Percentiles rank a stretch among this genome's conserved stretches.
Evolutionary conservation across 75 land plant genomes (phyloP).

Genomic region (Cryptomeria japonica): DNA sequence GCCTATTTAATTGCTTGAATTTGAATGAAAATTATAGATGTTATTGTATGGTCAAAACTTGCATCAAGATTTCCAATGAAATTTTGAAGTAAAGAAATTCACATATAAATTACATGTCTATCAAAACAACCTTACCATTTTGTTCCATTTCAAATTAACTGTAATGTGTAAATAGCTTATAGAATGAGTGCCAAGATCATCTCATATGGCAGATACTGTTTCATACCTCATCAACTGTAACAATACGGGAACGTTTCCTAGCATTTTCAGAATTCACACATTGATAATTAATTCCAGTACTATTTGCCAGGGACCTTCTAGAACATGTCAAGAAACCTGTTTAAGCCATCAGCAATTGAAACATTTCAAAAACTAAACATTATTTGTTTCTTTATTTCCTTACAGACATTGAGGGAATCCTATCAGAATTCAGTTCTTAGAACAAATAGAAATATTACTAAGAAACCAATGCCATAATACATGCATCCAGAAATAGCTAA

Average conservation of each 20-base stretch:
- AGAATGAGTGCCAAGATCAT: neutral
- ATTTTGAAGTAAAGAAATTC: too few relatives aligned
- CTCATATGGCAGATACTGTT: neutral
- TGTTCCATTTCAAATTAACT: too few relatives aligned
- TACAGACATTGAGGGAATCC: neutral
- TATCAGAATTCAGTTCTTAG: neutral
- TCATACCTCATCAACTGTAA: conserved; percentile 67
- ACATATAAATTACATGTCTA: too few relatives aligned
- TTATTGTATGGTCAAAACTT: neutral
- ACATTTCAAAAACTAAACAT: neutral
- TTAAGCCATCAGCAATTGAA: conserved; percentile 13
- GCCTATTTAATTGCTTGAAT: neutral
- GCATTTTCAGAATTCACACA: conserved; percentile 75
- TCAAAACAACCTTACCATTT: neutral
- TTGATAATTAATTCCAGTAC: conserved; percentile 62
- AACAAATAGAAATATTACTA: neutral
- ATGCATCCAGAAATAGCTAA: neutral
- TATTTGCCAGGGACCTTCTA: conserved; percentile 46
- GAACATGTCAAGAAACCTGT: conserved; percentile 68
- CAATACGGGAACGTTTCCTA: conserved; percentile 57
- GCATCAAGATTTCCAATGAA: neutral
- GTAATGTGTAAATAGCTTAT: neutral
- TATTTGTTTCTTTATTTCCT: neutral
- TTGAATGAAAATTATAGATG: neutral
- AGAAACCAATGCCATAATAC: neutral